phyloP scores from a whole-genome alignment of 2,329 filamentous ascomycete species.

The Botrytis deweyae region DNA sequence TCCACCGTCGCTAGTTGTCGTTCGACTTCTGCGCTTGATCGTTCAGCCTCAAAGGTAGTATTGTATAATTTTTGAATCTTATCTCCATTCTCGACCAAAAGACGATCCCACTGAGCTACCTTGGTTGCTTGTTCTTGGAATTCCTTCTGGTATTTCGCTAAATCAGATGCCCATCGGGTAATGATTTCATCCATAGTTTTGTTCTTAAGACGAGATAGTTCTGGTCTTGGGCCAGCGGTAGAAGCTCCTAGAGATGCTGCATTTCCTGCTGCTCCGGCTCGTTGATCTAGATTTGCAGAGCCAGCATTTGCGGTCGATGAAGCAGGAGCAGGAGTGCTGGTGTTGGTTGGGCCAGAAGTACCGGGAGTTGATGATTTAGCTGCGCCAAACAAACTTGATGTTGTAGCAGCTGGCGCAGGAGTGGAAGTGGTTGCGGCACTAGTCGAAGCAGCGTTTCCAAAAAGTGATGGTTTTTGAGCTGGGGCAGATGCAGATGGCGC shows the following conservation, averaged over 20 bases:
- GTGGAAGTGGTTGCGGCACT: slow-evolving; percentile 23
- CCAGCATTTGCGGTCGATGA: slow-evolving; percentile 34
- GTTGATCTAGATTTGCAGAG: slow-evolving; percentile 32
- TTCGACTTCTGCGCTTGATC: slow-evolving; percentile 90
- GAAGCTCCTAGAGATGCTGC: slow-evolving; percentile 59
- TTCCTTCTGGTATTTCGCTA: slow-evolving; percentile 94
- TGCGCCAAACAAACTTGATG: slow-evolving; percentile 39
- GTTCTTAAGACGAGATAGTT: slow-evolving; percentile 89
- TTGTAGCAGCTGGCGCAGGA: slow-evolving; percentile 28
- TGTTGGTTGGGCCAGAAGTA: slow-evolving; percentile 15
- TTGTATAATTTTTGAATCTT: slow-evolving; percentile 93
- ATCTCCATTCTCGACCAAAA: slow-evolving; percentile 88
- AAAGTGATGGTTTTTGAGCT: slow-evolving; percentile 32
- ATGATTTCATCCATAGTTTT: slow-evolving; percentile 99
- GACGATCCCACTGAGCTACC: slow-evolving; percentile 83
- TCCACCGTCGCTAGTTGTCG: slow-evolving; percentile 87
- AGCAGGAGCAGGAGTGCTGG: slow-evolving; percentile 26
- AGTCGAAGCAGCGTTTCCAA: slow-evolving; percentile 34
- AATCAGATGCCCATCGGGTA: slow-evolving; percentile 90
- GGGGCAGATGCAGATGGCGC: slow-evolving; percentile 26
- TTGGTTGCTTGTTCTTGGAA: slow-evolving; percentile 88
- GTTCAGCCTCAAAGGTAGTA: slow-evolving; percentile 89
- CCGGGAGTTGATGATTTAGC: slow-evolving; percentile 18
- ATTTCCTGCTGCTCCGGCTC: slow-evolving; percentile 12
- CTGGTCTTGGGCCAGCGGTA: slow-evolving; percentile 76